These are phyloP conservation scores for Lentinula edodes DNA, from an alignment of 768 basidiomycete genomes.

Conservation along the genomic window DNA sequence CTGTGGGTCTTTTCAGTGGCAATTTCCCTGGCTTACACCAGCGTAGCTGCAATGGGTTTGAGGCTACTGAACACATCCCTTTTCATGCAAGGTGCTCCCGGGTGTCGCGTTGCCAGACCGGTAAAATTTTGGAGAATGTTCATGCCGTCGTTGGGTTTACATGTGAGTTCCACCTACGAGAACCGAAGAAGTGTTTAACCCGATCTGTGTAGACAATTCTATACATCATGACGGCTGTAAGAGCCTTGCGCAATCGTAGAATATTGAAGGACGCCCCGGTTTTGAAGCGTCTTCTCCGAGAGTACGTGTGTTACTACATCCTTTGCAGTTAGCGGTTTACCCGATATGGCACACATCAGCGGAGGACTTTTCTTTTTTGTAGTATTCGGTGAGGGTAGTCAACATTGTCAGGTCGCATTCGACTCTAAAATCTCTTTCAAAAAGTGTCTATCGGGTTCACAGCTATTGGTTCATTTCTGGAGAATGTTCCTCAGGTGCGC, in stretches of 20 bases:
- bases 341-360: slow-evolving; percentile 12
- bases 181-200: not conserved
- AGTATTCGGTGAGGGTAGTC: slow-evolving; percentile 24
- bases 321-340: not conserved
- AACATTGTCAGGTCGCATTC: not conserved
- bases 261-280: slow-evolving; percentile 25
- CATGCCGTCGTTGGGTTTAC: slow-evolving; percentile 30
- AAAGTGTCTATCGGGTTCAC: slow-evolving; percentile 27
- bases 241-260: slow-evolving; percentile 27
- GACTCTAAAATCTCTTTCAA: not conserved
- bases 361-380: slow-evolving; percentile 38
- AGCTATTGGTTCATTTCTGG: slow-evolving; percentile 27
- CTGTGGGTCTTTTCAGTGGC: slow-evolving; percentile 23
- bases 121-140: slow-evolving; percentile 27
- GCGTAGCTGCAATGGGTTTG: slow-evolving; percentile 15
- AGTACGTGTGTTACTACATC: slow-evolving; percentile 22
- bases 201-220: slow-evolving; percentile 22
- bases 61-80: slow-evolving; percentile 8
- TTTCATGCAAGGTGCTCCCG: slow-evolving; percentile 12
- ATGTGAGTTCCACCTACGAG: slow-evolving; percentile 19
- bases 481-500: slow-evolving; percentile 21
- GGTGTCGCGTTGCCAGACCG: slow-evolving; percentile 28
- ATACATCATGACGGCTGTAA: slow-evolving; percentile 28
- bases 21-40: slow-evolving; percentile 25
- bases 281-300: slow-evolving; percentile 30